Evolutionary conservation across 257 asterid species (phyloP), one percentile per base, ranked within the genome.

Genomic region (Ballota nigra): DNA sequence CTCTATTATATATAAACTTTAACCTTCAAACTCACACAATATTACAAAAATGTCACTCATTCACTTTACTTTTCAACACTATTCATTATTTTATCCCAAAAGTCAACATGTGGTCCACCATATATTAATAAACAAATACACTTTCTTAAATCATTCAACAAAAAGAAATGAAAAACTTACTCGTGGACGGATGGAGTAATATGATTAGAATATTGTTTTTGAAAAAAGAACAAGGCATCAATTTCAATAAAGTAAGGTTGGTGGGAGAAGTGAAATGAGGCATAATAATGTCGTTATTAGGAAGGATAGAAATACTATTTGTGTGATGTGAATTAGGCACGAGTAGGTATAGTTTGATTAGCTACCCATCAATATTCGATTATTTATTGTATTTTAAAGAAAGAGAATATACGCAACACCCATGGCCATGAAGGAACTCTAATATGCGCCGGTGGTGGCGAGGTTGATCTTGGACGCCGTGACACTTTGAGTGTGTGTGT

Each of bases 381-480:
- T 18, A 43, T 53, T 45, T 41, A 13, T 0, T 41, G 5, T 41
- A 28, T 52, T 61, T 72, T 55, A 80, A 74, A 64, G 29, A 29
- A 74, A 69, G 63, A 63, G 86, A 74, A 78, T 76, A 78, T 81
- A 72, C 72, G 18, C 73, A 71, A 73, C 28, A 58, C 68, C 82
- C 13, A 63, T n/a, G n/a, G n/a, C n/a, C n/a, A n/a, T n/a, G n/a
- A n/a, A n/a, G n/a, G n/a, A n/a, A n/a, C n/a, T 70, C 79, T 81
- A 73, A 81, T 28, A 63, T 79, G 84, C 77, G 79, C 79, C 82
- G 64, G 60, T 31, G 77, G 58, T 29, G 67, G 71, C 45, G 18
- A 34, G 29, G 57, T 65, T 63, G 63, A 53, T 52, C 78, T 72
- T 57, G 82, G 77, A 66, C 66, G 64, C 75, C 51, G 79, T 47